Conservation (phyloP, 2,329 filamentous ascomycete genomes). For the Aspergillus persii region DNA sequence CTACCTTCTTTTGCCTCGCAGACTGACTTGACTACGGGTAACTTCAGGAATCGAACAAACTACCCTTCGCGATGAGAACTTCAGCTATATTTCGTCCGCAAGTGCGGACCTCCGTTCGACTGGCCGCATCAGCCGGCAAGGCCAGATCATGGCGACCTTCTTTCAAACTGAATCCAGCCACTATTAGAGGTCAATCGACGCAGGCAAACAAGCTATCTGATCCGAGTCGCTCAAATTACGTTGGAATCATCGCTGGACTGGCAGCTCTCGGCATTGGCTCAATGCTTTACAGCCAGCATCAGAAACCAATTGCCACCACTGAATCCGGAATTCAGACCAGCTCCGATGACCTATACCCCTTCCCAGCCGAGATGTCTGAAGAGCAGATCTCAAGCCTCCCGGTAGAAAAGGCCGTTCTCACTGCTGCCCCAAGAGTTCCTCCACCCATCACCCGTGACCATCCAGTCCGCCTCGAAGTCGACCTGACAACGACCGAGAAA, state of each 20-base stretch:
- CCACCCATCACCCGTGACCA: constrained; percentile 31
- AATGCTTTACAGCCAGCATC: background rate
- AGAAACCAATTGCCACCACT: background rate
- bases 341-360: background rate
- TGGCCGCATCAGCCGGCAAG: background rate
- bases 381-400: background rate
- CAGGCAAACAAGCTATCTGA: background rate
- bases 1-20: too few relatives aligned
- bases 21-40: background rate
- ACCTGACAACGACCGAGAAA: constrained; percentile 27
- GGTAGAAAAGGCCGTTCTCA: constrained; percentile 28
- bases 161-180: background rate
- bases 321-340: background rate
- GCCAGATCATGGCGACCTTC: background rate
- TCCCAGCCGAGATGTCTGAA: background rate
- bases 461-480: constrained; percentile 31
- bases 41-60: background rate
- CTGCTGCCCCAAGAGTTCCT: constrained; percentile 30
- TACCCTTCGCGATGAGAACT: background rate
- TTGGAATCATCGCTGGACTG: background rate
- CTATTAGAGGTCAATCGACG: background rate
- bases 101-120: background rate
- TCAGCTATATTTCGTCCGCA: background rate
- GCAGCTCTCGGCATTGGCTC: background rate
- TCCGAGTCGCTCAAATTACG: background rate